phyloP scores from a whole-genome alignment of 1,139 yeast genomes.

The Geotrichum bryndzae region DNA sequence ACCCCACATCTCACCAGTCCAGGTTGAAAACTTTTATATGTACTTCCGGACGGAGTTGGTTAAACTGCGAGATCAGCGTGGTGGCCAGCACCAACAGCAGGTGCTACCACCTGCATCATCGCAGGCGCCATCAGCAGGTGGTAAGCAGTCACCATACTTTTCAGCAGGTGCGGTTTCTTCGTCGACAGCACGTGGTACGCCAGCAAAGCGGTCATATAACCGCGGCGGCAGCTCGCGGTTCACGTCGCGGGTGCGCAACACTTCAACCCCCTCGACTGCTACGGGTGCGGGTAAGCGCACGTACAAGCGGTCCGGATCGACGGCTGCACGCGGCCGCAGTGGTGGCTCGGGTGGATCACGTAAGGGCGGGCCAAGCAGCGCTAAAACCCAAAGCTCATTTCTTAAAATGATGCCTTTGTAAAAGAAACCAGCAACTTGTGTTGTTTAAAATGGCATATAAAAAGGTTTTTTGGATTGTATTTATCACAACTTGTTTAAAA shows the following conservation, averaged over 20 bases:
- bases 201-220: not conserved
- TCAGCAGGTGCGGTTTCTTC: not conserved
- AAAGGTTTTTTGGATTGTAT: too few species aligned
- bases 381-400: conserved; percentile 4
- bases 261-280: not conserved
- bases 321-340: not conserved
- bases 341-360: not conserved
- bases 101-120: not conserved
- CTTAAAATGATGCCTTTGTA: conserved; percentile 9
- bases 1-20: conserved; percentile 18
- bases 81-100: not conserved
- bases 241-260: not conserved
- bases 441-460: too few species aligned
- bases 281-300: not conserved
- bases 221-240: not conserved
- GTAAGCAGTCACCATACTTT: not conserved
- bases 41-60: conserved; percentile 19
- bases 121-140: not conserved
- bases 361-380: not conserved
- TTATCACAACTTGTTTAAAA: too few species aligned
- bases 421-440: too few species aligned
- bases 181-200: not conserved
- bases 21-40: conserved; percentile 16
- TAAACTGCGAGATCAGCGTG: conserved; percentile 11
- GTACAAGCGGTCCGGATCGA: not conserved